Base-by-base conservation (phyloP, 148 eudicot species). In the Heliosperma pusillum region DNA sequence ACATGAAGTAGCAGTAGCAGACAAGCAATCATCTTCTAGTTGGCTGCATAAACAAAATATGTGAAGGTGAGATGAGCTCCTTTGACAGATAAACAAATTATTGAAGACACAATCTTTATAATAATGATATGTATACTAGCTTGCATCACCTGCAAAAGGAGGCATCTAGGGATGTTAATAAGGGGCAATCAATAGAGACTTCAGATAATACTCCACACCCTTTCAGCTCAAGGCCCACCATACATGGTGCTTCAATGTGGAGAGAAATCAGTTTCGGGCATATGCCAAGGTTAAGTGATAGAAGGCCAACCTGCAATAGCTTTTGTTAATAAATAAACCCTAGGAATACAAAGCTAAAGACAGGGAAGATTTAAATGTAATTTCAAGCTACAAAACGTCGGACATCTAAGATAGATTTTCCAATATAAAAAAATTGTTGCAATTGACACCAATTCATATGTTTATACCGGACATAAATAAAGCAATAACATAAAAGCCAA, bases 141-240 rank as follows among this genome's bases (percentile, higher is more conserved):
- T 40, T 10, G 29, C 30, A 55, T 78, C 45, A 94, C 98, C 98
- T 88, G 93, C 98, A 94, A 77, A 92, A 94, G 57, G 98, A 94
- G 76, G 98, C 96, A 85, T 94, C 98, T 81, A 94, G 74, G 79
- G 93, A 90, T n/a, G 89, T 89, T 68, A 94, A 81, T 68, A 86
- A 81, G 20, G 98, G 97, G 80, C 98, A 94, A 73, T 84, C 72
- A 64, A 94, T 87, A 15, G 86, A 82, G 69, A 95, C 98, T 69
- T 94, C 97, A 10, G 97, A 92, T 74, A 94, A 76, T 26, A 90
- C 98, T 73, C 98, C 98, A 80, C 98, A 95, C 33, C 98, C 98
- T 79, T 95, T 95, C 86, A 95, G 69, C 85, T 95, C 98, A 62
- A 95, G 97, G 75, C 91, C 84, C 70, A 82, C 84, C 98, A 95